Conservation (phyloP, 2,329 filamentous ascomycete genomes). For the Fusarium pseudograminearum region DNA sequence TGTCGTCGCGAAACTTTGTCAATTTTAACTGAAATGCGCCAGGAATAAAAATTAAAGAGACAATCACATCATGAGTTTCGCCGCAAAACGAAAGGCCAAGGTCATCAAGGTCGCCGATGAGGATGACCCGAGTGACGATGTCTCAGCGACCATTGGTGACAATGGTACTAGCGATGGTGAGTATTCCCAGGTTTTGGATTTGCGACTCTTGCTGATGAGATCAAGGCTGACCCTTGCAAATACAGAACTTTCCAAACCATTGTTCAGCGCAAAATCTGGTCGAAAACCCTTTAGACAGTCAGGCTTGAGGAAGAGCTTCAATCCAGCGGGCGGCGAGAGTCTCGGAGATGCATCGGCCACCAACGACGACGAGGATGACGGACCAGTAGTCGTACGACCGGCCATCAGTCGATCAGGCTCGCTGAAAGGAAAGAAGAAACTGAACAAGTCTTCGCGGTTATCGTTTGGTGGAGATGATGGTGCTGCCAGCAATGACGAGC, state of each 20-base stretch:
- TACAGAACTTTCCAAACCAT: slow-evolving; percentile 53
- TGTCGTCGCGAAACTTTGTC: slow-evolving; percentile 26
- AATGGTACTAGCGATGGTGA: slow-evolving; percentile 54
- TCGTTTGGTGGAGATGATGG: slow-evolving; percentile 76
- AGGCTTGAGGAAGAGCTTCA: slow-evolving; percentile 67
- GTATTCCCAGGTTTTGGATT: slow-evolving; percentile 41
- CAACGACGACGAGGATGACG: slow-evolving; percentile 59
- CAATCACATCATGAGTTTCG: slow-evolving; percentile 64
- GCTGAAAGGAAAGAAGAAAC: slow-evolving; percentile 74
- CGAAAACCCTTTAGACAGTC: slow-evolving; percentile 70
- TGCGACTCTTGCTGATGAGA: slow-evolving; percentile 52
- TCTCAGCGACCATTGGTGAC: slow-evolving; percentile 41
- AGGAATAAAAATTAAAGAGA: slow-evolving; percentile 3
- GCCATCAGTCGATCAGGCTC: slow-evolving; percentile 61
- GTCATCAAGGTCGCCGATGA: slow-evolving; percentile 79
- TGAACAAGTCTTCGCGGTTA: slow-evolving; percentile 68
- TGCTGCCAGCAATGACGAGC: slow-evolving; percentile 64
- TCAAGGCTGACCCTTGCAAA: slow-evolving; percentile 51
- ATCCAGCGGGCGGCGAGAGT: slow-evolving; percentile 56
- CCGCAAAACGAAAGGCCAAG: slow-evolving; percentile 75
- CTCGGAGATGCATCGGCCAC: slow-evolving; percentile 41
- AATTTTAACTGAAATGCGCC: slow-evolving; percentile 11
- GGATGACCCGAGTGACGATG: slow-evolving; percentile 59
- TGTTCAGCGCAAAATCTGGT: slow-evolving; percentile 58
- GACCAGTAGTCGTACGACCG: slow-evolving; percentile 64